phyloP scores from a whole-genome alignment of 768 basidiomycete species.

The Collybia nuda region DNA sequence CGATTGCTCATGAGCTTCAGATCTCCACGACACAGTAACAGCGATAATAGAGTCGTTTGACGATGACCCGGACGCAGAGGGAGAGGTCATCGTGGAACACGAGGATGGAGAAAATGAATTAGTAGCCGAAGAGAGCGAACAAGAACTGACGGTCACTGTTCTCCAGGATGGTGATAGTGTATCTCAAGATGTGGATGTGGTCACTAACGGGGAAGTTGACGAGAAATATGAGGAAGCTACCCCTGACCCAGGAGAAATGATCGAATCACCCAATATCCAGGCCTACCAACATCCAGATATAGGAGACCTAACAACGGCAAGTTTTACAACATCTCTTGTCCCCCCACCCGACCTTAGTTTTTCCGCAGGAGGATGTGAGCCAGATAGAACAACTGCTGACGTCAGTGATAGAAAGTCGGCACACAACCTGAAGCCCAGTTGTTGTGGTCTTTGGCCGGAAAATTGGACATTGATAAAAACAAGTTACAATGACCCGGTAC shows the following conservation, averaged over 20 bases:
- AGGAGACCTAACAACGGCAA: constrained; percentile 3
- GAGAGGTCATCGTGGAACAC: constrained; percentile 2
- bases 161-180: too few species aligned
- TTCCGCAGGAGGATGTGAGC: constrained; percentile 9
- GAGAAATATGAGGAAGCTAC: background rate
- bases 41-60: background rate
- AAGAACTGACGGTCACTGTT: background rate
- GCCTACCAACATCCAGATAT: background rate
- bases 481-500: background rate
- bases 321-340: background rate
- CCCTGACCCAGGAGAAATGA: background rate
- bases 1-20: constrained; percentile 21
- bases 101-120: background rate
- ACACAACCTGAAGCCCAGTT: background rate
- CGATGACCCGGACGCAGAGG: constrained; percentile 10
- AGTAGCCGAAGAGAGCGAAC: background rate
- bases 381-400: constrained; percentile 10
- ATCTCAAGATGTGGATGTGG: background rate
- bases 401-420: constrained; percentile 3
- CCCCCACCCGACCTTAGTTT: background rate
- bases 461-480: too few species aligned
- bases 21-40: constrained; percentile 5
- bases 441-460: background rate
- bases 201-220: background rate
- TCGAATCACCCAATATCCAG: background rate